Base-by-base conservation (phyloP, 805 yeast genomes). In the Ogataea neopini region DNA sequence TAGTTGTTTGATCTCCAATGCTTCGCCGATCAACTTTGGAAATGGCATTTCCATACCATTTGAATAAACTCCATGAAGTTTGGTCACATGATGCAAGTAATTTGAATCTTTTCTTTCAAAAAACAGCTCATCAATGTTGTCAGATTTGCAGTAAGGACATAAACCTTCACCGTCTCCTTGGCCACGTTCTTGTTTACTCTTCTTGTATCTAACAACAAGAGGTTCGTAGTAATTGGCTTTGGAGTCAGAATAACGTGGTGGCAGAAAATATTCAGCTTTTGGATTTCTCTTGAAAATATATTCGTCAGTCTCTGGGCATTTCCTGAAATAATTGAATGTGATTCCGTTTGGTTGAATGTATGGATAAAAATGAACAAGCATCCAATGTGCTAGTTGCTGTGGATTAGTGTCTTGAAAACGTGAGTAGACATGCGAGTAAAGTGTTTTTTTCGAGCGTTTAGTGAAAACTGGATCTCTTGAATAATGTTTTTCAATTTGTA, bases 31-130 rank as follows among this genome's bases (percentile, higher is more conserved):
- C 3, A 45, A 40, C 6, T 23, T 18, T 2, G 71, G 69, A 10
- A 52, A 50, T 7, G 64, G 60, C 61, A 66, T 53, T 35, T 54
- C 60, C 36, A 50, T 46, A 9, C 70, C 69, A n/a, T 57, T 57
- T 4, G 62, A 55, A 51, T 60, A 63, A 7, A 66, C 63, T 3
- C 69, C 69, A 40, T 66, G 70, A 15, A 60, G 59, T 37, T 58
- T 62, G 5, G 65, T 56, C 28, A 66, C 59, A 45, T 66, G 70
- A 32, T 64, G 68, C n/a, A 61, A 53, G 38, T 66, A 66, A 22
- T 53, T 52, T 4, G 63, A 58, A 17, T 58, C 60, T 38, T 54
- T 54, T 48, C 57, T 44, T 40, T 59, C 61, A 41, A 52, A 54
- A 44, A 63, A 66, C 4, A 54, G 48, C 22, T 45, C 51, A 35